phyloP scores from a whole-genome alignment of 257 asterid species.

The Galeopsis tetrahit region DNA sequence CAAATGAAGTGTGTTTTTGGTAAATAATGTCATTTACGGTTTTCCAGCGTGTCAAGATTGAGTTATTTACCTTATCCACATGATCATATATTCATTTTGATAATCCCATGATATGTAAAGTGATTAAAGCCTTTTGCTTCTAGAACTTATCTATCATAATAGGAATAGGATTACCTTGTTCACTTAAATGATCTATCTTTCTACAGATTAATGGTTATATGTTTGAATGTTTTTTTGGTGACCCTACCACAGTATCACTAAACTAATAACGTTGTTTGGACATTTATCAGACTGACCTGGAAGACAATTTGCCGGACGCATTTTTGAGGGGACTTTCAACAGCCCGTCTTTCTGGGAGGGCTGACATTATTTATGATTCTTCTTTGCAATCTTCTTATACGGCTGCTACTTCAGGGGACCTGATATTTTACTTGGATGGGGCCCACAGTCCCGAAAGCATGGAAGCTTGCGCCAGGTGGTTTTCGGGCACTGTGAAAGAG shows the following conservation, averaged over 20 bases:
- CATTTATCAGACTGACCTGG: slow-evolving; percentile 45
- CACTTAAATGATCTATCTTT: neutral
- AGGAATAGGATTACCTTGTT: slow-evolving; percentile 2
- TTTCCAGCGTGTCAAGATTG: neutral
- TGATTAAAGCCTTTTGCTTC: neutral
- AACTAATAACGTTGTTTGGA: slow-evolving; percentile 24
- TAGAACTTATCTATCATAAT: neutral
- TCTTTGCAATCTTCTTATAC: slow-evolving; percentile 28
- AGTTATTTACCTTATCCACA: neutral
- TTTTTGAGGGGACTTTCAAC: slow-evolving; percentile 82
- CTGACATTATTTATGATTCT: slow-evolving; percentile 67
- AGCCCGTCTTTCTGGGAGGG: slow-evolving; percentile 87
- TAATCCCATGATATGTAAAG: neutral
- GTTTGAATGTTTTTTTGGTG: neutral
- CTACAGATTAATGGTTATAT: neutral
- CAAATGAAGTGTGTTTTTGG: neutral
- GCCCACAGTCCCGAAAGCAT: slow-evolving; percentile 98
- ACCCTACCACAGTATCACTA: neutral
- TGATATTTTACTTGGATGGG: slow-evolving; percentile 83
- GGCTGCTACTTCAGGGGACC: slow-evolving; percentile 56
- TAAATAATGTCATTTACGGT: neutral
- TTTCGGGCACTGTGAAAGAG: slow-evolving; percentile 60
- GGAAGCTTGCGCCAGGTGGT: slow-evolving; percentile 95
- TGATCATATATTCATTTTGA: neutral
- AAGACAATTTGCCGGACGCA: slow-evolving; percentile 62